Conservation (phyloP, 2,329 filamentous ascomycete genomes). For the Trichoderma koningii region DNA sequence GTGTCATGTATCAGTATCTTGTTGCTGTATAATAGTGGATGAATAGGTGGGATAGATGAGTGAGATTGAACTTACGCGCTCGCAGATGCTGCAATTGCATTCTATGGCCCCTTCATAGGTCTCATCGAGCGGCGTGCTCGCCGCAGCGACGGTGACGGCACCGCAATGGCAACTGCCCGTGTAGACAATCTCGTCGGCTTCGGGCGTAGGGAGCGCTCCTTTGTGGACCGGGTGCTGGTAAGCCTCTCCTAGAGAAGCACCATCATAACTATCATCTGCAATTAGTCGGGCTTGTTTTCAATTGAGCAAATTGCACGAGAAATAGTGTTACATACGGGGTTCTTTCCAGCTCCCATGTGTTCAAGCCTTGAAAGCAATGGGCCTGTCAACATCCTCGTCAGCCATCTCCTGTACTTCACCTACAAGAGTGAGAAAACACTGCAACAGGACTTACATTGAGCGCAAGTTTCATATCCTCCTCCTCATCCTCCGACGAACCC, state of each 20-base stretch:
- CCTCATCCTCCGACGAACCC: constrained; percentile 26
- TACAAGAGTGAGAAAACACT: neutral
- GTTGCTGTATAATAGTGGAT: no score
- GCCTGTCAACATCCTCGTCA: constrained; percentile 36
- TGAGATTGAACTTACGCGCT: no score
- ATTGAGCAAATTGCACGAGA: neutral
- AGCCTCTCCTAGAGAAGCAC: constrained; percentile 36
- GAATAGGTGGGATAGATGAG: no score
- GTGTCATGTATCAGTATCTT: no score
- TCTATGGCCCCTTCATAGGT: constrained; percentile 41
- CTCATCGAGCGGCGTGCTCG: constrained; percentile 46
- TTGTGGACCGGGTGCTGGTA: constrained; percentile 44
- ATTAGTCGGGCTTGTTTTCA: neutral
- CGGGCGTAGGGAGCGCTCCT: constrained; percentile 45
- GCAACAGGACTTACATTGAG: constrained; percentile 27
- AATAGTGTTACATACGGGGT: constrained; percentile 37
- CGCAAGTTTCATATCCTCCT: neutral
- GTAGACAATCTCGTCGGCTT: constrained; percentile 46
- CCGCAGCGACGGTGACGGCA: constrained; percentile 48
- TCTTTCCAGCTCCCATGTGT: constrained; percentile 46
- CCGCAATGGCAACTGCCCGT: constrained; percentile 58
- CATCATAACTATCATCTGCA: constrained; percentile 42
- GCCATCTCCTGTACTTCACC: neutral
- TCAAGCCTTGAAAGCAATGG: constrained; percentile 47
- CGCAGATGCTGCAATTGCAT: constrained; percentile 57